Base-by-base conservation (phyloP, 768 basidiomycete species). In the Tricholoma sp. region DNA sequence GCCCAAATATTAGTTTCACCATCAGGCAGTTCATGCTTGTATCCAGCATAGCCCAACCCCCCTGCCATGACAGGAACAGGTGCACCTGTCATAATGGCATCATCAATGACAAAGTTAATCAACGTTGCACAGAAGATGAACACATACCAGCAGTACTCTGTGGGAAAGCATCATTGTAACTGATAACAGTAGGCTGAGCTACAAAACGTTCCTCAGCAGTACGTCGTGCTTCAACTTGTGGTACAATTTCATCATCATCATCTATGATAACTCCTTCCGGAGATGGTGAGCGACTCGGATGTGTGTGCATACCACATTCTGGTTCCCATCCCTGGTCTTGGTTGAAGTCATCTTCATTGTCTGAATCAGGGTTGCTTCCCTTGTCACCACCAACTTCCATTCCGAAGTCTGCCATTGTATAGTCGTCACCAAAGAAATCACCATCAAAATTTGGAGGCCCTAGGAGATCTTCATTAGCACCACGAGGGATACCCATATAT, bases 1-100 rank as follows among this genome's bases (percentile, higher is more conserved):
- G 71, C 66, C 53, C 61, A 69, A 0, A n/a, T 24, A 54, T 66
- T 50, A 22, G 50, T 67, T 3, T 22, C 46, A 4, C 51, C 34
- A 10, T 54, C 18, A 0, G 29, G 55, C 3, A 58, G n/a, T 7
- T 18, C 18, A 39, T 22, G 21, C 14, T 32, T 53, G 37, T 57
- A 57, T n/a, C 21, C 50, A 16, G 21, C 29, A 21, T 57, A 50
- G 29, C 29, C 32, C 32, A 34, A 34, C 32, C 11, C 32, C 45
- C 12, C 8, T 18, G 19, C 22, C 16, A 8, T n/a, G 19, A 24
- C 6, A 2, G 45, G 45, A 34, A 34, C 32, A 34, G 32, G 32
- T 34, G 32, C 32, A 10, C 32, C 32, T 34, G 32, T 34, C 32
- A 34, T 34, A 5, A 34, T 34, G 32, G 32, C 32, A 34, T 34